Evolutionary conservation across 2,329 filamentous ascomycete genomes (phyloP).

Genomic region (Helotiales sp.): DNA sequence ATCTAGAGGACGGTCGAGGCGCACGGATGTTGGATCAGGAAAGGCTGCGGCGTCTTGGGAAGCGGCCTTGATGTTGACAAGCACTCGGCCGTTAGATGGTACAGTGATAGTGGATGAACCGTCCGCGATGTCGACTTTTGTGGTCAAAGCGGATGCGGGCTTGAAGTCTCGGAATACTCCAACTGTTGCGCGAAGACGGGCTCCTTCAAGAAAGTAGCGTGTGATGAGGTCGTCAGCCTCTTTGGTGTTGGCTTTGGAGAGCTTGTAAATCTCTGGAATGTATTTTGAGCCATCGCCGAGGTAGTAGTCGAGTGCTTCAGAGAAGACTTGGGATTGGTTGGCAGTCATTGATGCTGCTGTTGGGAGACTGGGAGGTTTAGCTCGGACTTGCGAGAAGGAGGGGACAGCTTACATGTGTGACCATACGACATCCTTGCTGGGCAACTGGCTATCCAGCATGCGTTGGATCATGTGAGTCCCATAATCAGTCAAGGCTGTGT

Average conservation of each 20-base stretch:
- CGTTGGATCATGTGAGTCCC: conserved; percentile 69
- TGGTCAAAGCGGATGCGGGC: conserved; percentile 44
- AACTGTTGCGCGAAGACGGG: conserved; percentile 68
- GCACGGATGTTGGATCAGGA: conserved; percentile 63
- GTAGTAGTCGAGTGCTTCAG: conserved; percentile 75
- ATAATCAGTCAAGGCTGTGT: conserved; percentile 64
- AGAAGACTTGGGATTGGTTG: conserved; percentile 73
- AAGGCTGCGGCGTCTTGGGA: conserved; percentile 63
- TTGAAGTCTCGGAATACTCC: conserved; percentile 57
- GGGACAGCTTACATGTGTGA: conserved; percentile 35
- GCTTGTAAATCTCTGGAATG: conserved; percentile 62
- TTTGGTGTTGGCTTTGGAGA: conserved; percentile 59
- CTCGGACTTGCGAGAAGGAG: neutral
- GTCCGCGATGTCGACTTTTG: conserved; percentile 54
- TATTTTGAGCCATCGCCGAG: conserved; percentile 62
- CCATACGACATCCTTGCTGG: conserved; percentile 65
- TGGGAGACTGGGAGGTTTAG: conserved; percentile 47
- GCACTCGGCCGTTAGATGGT: conserved; percentile 64
- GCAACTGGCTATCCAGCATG: conserved; percentile 66
- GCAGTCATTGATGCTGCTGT: conserved; percentile 70
- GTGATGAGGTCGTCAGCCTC: conserved; percentile 68
- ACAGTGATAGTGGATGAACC: conserved; percentile 53
- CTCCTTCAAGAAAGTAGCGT: conserved; percentile 71
- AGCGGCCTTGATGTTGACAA: conserved; percentile 64
- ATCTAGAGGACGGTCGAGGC: conserved; percentile 66